These are phyloP conservation scores for Nitzschia inconspicua DNA, from an alignment of 108 stramenopile genomes.

Conservation along the genomic window DNA sequence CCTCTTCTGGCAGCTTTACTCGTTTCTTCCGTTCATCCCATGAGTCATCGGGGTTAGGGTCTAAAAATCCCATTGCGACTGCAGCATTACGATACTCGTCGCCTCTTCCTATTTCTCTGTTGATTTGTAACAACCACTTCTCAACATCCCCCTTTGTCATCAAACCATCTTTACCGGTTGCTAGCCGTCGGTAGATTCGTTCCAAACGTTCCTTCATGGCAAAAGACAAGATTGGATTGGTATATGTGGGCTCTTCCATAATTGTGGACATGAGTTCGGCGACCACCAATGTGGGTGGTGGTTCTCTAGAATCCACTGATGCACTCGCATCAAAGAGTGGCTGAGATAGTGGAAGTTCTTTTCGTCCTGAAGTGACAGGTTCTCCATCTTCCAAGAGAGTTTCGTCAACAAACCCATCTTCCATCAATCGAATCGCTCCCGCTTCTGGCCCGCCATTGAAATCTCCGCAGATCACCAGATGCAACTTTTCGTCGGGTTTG, in stretches of 20 bases:
- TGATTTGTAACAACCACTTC: slow-evolving; percentile 76
- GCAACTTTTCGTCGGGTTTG: slow-evolving; percentile 37
- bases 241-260: slow-evolving; percentile 53
- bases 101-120: slow-evolving; percentile 67
- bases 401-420: slow-evolving; percentile 65
- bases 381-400: slow-evolving; percentile 82
- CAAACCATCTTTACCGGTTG: slow-evolving; percentile 35
- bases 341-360: slow-evolving; percentile 47
- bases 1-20: slow-evolving; percentile 59
- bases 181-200: slow-evolving; percentile 51
- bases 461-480: slow-evolving; percentile 83
- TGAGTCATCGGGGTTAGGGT: slow-evolving; percentile 37
- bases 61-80: slow-evolving; percentile 62
- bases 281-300: slow-evolving; percentile 79
- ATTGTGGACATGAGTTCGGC: slow-evolving; percentile 74
- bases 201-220: slow-evolving; percentile 53
- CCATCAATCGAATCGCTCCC: slow-evolving; percentile 72
- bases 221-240: slow-evolving; percentile 47
- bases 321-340: slow-evolving; percentile 52
- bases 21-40: slow-evolving; percentile 30
- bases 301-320: not conserved
- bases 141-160: slow-evolving; percentile 76
- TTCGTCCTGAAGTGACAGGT: slow-evolving; percentile 53
- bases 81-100: slow-evolving; percentile 79
- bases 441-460: slow-evolving; percentile 85